Evolutionary conservation across 2,329 filamentous ascomycete genomes (phyloP).

Genomic region (Hyphodiscus sp.): DNA sequence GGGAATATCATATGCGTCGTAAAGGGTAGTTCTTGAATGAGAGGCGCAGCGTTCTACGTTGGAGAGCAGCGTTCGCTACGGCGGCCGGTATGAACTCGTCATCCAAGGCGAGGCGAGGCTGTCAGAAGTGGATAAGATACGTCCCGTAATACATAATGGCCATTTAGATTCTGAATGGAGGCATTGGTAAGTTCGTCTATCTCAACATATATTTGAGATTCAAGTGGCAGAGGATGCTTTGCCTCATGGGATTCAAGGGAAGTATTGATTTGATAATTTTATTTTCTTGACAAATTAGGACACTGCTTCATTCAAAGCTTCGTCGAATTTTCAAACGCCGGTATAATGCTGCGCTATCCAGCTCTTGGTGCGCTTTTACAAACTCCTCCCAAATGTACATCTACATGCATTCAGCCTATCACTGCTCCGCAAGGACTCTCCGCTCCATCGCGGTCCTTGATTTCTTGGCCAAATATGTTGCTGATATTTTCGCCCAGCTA

Average conservation of each 20-base stretch:
- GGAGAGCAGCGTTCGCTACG: conserved; percentile 16
- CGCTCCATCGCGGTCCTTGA: too few relatives aligned
- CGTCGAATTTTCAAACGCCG: conserved; percentile 13
- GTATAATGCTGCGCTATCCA: conserved; percentile 23
- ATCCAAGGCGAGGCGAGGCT: neutral
- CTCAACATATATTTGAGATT: too few relatives aligned
- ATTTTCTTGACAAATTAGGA: neutral
- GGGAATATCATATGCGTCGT: conserved; percentile 20
- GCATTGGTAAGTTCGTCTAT: too few relatives aligned
- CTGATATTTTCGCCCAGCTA: too few relatives aligned
- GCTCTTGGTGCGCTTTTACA: conserved; percentile 26
- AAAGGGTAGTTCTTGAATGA: conserved; percentile 10
- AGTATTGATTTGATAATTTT: neutral
- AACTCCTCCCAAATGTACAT: conserved; percentile 5
- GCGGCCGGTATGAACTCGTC: conserved; percentile 3
- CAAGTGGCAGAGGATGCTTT: too few relatives aligned
- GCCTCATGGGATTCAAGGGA: too few relatives aligned
- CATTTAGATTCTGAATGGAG: too few relatives aligned
- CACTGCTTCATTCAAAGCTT: neutral
- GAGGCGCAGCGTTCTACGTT: neutral
- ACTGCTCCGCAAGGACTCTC: neutral
- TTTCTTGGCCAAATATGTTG: too few relatives aligned
- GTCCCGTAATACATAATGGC: too few relatives aligned
- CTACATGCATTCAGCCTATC: neutral
- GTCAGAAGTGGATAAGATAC: neutral